Base-by-base conservation (phyloP, 768 basidiomycete genomes). In the Serendipita sp. region DNA sequence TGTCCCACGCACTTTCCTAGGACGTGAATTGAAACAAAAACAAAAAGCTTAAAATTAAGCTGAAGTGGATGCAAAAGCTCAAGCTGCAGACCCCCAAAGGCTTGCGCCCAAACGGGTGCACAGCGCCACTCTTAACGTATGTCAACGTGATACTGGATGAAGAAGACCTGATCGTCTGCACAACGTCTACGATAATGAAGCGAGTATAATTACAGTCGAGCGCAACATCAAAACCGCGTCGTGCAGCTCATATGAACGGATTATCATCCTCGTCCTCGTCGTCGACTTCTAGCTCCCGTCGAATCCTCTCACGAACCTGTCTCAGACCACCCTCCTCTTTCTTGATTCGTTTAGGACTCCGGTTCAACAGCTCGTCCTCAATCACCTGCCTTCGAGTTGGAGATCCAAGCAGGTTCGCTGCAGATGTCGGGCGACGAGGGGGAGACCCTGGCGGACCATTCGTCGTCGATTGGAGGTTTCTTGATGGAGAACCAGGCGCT, bases 271-370 rank as follows among this genome's bases (percentile, higher is more conserved):
- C 53, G 53, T 58, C 53, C 26, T 48, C 45, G 28, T 50, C 45
- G 45, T 58, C 20, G 17, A 58, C 53, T 58, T 90, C 88, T 67
- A 90, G 74, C 74, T 90, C 89, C 66, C 78, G 76, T 67, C 87
- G 79, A 69, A 91, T 87, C 68, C 88, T 84, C 72, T 91, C 89
- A 63, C 88, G 75, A 33, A 90, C 88, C 70, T 87, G 81, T 42
- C 89, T 78, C 67, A 91, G 75, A 0, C 88, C 87, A 33, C 88
- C 85, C 3, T 75, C 78, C 68, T 89, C 86, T 28, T 76, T 77
- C 69, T 82, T 85, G 38, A 91, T 83, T 64, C 81, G 75, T 62
- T 80, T 81, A 4, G 89, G 89, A 71, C 88, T 90, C 51, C 88
- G 77, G 28, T 77, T 82, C 16, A 82, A 71, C 20, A 89, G 67